These are phyloP conservation scores for Aureobasidium musti DNA, from an alignment of 2,329 filamentous ascomycete genomes.

Conservation along the genomic window DNA sequence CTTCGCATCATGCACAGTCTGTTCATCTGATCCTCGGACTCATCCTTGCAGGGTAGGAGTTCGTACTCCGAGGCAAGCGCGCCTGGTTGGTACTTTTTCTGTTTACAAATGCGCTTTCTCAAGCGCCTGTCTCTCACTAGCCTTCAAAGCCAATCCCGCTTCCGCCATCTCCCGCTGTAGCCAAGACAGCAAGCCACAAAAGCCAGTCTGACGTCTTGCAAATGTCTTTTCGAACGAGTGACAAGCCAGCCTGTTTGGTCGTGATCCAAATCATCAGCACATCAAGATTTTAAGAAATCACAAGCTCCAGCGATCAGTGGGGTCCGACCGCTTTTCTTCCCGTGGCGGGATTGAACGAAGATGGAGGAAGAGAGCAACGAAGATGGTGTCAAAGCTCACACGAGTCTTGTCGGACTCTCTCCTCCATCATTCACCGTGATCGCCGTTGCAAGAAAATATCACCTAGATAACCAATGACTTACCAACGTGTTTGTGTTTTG, in stretches of 20 bases:
- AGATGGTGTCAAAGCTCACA: constrained; percentile 2
- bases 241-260: constrained; percentile 61
- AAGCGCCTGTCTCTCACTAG: constrained; percentile 21
- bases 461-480: constrained; percentile 41
- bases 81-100: not conserved
- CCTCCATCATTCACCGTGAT: constrained; percentile 25
- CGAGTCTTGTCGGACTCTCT: not conserved
- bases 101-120: not conserved
- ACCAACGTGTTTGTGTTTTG: constrained; percentile 64
- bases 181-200: constrained; percentile 67
- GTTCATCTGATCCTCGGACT: not conserved
- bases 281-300: not conserved
- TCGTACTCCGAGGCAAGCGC: not conserved
- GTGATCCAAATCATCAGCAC: constrained; percentile 23
- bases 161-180: constrained; percentile 49
- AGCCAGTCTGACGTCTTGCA: constrained; percentile 68
- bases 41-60: not conserved
- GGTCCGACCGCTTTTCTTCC: too few relatives aligned
- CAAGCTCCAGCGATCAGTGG: constrained; percentile 19
- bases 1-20: not conserved
- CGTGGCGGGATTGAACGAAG: not conserved
- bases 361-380: not conserved
- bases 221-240: constrained; percentile 71
- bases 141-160: constrained; percentile 22
- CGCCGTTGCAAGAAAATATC: not conserved